Base-by-base conservation (phyloP, 2,329 filamentous ascomycete genomes). In the Thermothelomyces thermophilus region DNA sequence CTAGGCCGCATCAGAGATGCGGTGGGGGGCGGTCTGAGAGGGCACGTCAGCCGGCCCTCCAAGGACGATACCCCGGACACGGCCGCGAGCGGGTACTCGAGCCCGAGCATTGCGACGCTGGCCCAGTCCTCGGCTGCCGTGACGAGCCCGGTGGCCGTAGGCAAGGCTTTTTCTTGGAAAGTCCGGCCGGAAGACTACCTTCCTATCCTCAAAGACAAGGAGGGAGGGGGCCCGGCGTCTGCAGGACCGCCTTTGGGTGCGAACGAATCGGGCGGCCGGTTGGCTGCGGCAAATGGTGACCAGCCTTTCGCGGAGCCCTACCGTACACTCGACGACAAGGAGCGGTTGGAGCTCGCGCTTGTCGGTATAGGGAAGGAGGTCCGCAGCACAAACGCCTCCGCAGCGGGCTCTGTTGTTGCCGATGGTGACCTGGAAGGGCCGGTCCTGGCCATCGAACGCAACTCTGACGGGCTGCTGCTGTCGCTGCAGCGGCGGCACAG, bases 1-100 rank as follows among this genome's bases (percentile, higher is more conserved):
- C 76, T 95, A 49, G 87, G 86, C 1, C 83, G 87, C 31, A 90
- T 96, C 64, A 90, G 90, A 62, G 89, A 91, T 63, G 88, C 83
- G 2, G 86, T 95, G 31, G 87, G 87, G 1, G 73, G 74, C 13
- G 70, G 70, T 10, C 63, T 74, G n/a, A 73, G 73, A 55, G 75
- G 77, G 1, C 79, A 84, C 52, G 60, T 63, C 41, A 73, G 66
- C 56, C 74, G 76, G 13, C 72, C 73, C n/a, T 82, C 79, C 3
- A 78, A 71, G 57, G 80, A 84, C 48, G 79, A 80, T n/a, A 66
- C 66, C 30, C 58, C 64, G 19, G 73, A 76, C 34, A 47, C 55
- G 14, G 41, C 46, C 6, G 36, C 51, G 30, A 64, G 62, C 36
- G 61, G 61, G 4, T 61, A 63, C 36, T 58, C 63, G 17, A 64